Evolutionary conservation across 805 yeast species (phyloP).

Genomic region (Schwanniomyces yamadae): DNA sequence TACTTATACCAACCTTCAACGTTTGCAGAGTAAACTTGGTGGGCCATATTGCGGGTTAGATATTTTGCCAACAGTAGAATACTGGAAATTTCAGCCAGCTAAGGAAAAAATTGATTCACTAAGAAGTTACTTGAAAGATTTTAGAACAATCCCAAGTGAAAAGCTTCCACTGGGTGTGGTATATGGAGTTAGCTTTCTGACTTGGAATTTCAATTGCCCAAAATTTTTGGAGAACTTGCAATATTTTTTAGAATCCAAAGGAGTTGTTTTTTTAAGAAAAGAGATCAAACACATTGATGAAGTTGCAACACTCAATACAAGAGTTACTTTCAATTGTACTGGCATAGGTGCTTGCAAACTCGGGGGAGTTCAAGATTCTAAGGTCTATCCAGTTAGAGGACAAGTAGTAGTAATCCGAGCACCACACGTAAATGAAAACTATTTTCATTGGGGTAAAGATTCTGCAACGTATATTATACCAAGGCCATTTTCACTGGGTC

Average conservation of each 20-base stretch:
- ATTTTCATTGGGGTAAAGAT: slow-evolving; percentile 58
- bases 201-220: slow-evolving; percentile 78
- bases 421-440: slow-evolving; percentile 62
- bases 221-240: slow-evolving; percentile 50
- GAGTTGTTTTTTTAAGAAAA: slow-evolving; percentile 51
- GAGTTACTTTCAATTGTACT: slow-evolving; percentile 69
- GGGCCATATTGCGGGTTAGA: slow-evolving; percentile 55
- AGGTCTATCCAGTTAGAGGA: slow-evolving; percentile 73
- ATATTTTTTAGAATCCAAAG: slow-evolving; percentile 41
- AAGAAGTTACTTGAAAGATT: slow-evolving; percentile 49
- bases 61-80: slow-evolving; percentile 54
- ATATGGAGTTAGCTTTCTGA: slow-evolving; percentile 54
- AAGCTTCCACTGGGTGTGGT: slow-evolving; percentile 52
- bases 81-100: slow-evolving; percentile 50
- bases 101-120: slow-evolving; percentile 47
- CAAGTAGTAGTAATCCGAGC: slow-evolving; percentile 74
- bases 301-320: slow-evolving; percentile 43
- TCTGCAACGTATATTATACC: slow-evolving; percentile 68
- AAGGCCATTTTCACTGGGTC: slow-evolving; percentile 63
- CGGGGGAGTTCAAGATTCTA: slow-evolving; percentile 63
- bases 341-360: slow-evolving; percentile 67
- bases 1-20: slow-evolving; percentile 51
- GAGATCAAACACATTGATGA: slow-evolving; percentile 55
- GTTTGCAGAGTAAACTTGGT: slow-evolving; percentile 48
- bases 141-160: slow-evolving; percentile 29